Base-by-base conservation (phyloP, 495 filamentous ascomycete genomes). In the Tuber calosporum region DNA sequence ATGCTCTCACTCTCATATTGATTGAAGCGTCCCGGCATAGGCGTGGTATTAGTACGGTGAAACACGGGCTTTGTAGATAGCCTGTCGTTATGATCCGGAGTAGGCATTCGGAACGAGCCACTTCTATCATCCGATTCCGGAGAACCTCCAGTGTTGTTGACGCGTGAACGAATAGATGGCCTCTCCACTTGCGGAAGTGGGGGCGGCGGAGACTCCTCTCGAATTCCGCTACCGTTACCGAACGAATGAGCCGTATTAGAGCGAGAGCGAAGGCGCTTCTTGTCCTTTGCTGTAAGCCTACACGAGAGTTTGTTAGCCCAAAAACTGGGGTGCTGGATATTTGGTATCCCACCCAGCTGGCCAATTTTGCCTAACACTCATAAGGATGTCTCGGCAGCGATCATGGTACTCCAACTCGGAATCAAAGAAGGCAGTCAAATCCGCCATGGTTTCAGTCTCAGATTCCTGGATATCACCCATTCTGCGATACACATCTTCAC, bases 401-500 rank as follows among this genome's bases (percentile, higher is more conserved):
- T 98, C 94, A 79, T 97, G 90, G 82, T 96, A 98, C 70, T 90
- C 89, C 72, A 98, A 85, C 83, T 99, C 93, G 40, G 93, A 91
- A 73, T 99, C 94, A 72, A 98, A 82, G 82, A 99, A 96, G 11
- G 87, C 84, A 2, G 88, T 88, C 71, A 99, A 83, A 79, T 97
- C 94, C 72, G 86, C 86, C 41, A 97, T 87, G 75, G 90, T 93
- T 69, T 98, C 95, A 26, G 84, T 86, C 81, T 99, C 95, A 11
- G 93, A 88, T 70, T 97, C 93, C 82, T 95, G 92, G 82, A 99
- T 97, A 77, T 99, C 95, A 82, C 95, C 88, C 96, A 99, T 99
- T 71, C 95, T 88, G 75, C 94, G 89, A 75, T 89, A 86, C 73
- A 99, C 94, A 78, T 99, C 95, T 75, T 98, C 95, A 75, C 88